Evolutionary conservation across 2,329 filamentous ascomycete genomes (phyloP).

Genomic region (Allantophomopsis cytisporea): DNA sequence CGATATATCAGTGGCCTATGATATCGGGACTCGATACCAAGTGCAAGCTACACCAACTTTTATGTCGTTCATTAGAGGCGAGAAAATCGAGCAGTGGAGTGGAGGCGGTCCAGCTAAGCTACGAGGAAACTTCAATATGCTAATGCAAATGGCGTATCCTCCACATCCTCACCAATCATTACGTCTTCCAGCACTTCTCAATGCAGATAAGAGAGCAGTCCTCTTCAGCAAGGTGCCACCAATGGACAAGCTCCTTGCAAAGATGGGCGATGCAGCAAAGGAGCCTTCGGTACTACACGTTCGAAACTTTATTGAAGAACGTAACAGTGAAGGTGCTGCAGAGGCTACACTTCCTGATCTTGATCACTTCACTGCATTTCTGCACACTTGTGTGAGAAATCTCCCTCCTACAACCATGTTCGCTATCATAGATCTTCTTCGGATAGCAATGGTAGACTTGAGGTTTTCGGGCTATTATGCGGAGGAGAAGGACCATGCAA

Average conservation of each 20-base stretch:
- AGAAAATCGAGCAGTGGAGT: slow-evolving; percentile 67
- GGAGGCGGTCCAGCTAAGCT: slow-evolving; percentile 60
- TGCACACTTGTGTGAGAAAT: slow-evolving; percentile 38
- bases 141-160: slow-evolving; percentile 64
- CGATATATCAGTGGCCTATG: slow-evolving; percentile 56
- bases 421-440: slow-evolving; percentile 71
- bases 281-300: slow-evolving; percentile 49
- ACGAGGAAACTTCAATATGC: slow-evolving; percentile 55
- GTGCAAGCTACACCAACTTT: slow-evolving; percentile 79
- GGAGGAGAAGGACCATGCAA: slow-evolving; percentile 54
- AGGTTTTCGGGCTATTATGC: slow-evolving; percentile 73
- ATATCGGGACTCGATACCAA: slow-evolving; percentile 49
- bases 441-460: slow-evolving; percentile 63
- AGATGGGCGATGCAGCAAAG: slow-evolving; percentile 53
- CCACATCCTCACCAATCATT: slow-evolving; percentile 64
- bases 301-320: slow-evolving; percentile 56
- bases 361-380: slow-evolving; percentile 43
- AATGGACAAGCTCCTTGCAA: slow-evolving; percentile 65
- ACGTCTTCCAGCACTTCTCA: slow-evolving; percentile 55
- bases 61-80: slow-evolving; percentile 66
- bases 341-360: slow-evolving; percentile 62
- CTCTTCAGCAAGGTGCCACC: slow-evolving; percentile 70
- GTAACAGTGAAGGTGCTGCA: slow-evolving; percentile 40
- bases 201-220: slow-evolving; percentile 44
- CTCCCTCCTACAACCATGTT: slow-evolving; percentile 59